phyloP scores from a whole-genome alignment of 139 green algal genomes.

The Tetradesmus obliquus region DNA sequence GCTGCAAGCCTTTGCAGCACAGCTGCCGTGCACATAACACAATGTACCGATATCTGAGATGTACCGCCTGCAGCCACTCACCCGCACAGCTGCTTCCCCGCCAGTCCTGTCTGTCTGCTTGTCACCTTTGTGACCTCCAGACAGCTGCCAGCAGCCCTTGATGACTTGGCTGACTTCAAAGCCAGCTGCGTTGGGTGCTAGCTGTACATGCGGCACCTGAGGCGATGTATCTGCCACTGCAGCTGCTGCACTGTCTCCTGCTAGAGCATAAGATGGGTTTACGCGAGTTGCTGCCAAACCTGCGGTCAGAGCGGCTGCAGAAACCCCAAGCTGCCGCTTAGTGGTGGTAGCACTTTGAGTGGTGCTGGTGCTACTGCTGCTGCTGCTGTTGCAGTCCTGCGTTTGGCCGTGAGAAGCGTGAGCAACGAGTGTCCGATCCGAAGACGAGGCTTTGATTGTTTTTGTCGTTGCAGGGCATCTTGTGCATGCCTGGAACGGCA shows the following conservation, averaged over 20 bases:
- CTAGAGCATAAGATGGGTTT: not conserved
- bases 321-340: not conserved
- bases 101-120: slow-evolving; percentile 73
- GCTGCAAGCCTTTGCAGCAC: not conserved
- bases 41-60: not conserved
- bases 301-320: not conserved
- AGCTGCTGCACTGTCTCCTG: not conserved
- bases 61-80: not conserved
- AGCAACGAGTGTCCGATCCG: not conserved
- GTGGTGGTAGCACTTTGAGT: not conserved
- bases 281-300: no score
- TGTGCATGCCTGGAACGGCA: not conserved
- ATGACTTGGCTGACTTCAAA: slow-evolving; percentile 29
- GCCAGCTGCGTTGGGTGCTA: not conserved
- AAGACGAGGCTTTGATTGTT: not conserved
- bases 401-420: not conserved
- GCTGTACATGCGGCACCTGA: slow-evolving; percentile 13
- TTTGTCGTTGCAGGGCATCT: not conserved
- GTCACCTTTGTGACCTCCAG: slow-evolving; percentile 82
- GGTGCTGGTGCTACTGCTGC: not conserved
- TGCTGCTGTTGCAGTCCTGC: not conserved
- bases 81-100: slow-evolving; percentile 73
- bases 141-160: slow-evolving; percentile 43
- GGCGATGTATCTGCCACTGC: not conserved
- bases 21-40: not conserved